phyloP scores from a whole-genome alignment of 1,284 basidiomycete species.

The Apiotrichum gamsii region DNA sequence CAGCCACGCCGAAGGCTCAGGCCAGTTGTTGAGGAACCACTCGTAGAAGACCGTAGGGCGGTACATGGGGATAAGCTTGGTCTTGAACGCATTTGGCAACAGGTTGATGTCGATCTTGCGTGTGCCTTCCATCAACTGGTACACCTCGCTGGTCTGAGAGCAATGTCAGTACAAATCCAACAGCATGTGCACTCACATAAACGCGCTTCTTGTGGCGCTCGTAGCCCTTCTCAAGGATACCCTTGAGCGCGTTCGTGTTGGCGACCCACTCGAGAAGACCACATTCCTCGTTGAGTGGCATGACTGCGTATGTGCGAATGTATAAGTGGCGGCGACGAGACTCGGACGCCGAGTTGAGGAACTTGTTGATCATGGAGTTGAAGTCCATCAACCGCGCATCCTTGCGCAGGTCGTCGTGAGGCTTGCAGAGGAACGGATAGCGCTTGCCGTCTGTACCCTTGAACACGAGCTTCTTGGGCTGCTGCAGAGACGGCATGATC shows the following conservation, averaged over 20 bases:
- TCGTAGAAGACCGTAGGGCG: slow-evolving; percentile 82
- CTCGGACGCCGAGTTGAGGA: slow-evolving; percentile 88
- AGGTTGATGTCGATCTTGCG: slow-evolving; percentile 1
- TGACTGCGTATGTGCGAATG: slow-evolving; percentile 92
- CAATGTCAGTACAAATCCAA: too few species aligned
- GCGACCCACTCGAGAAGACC: slow-evolving; percentile 99
- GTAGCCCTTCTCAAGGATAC: slow-evolving; percentile 71
- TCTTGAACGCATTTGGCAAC: slow-evolving; percentile 52
- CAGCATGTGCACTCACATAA: slow-evolving; percentile 54
- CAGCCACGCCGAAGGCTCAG: slow-evolving; percentile 93
- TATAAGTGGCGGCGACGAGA: slow-evolving; percentile 81
- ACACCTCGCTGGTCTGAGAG: slow-evolving; percentile 53
- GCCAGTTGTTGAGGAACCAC: slow-evolving; percentile 96
- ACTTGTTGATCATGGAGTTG: slow-evolving; percentile 95
- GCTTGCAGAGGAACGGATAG: slow-evolving; percentile 94
- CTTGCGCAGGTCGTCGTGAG: slow-evolving; percentile 95
- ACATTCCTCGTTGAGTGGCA: slow-evolving; percentile 94
- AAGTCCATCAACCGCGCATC: slow-evolving; percentile 98
- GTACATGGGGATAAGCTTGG: slow-evolving; percentile 60
- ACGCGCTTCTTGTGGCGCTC: slow-evolving; percentile 55
- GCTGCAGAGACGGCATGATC: slow-evolving; percentile 88
- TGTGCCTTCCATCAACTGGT: slow-evolving; percentile 49
- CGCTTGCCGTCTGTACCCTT: slow-evolving; percentile 71
- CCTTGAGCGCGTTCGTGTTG: slow-evolving; percentile 80
- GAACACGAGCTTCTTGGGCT: slow-evolving; percentile 86